These are phyloP conservation scores for Verticillium albo-atrum DNA, from an alignment of 2,329 filamentous ascomycete genomes.

Conservation along the genomic window DNA sequence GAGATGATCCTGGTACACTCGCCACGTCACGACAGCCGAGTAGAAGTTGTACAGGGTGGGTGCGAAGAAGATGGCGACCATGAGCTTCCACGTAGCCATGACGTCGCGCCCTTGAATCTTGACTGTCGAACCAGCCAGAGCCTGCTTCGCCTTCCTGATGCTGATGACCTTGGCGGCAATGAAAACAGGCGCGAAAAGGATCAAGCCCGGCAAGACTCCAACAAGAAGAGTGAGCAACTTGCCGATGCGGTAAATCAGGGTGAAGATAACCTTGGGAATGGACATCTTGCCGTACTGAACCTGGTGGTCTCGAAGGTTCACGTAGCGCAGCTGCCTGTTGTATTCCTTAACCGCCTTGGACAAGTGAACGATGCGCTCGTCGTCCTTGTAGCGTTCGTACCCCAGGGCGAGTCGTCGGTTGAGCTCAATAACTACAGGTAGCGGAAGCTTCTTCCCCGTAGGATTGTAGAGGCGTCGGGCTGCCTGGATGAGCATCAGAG, in stretches of 20 bases:
- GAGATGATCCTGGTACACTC: conserved; percentile 75
- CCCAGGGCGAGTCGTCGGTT: conserved; percentile 88
- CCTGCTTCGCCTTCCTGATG: conserved; percentile 74
- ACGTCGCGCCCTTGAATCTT: conserved; percentile 87
- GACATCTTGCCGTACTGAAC: conserved; percentile 87
- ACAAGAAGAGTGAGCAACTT: conserved; percentile 75
- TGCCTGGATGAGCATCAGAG: conserved; percentile 93
- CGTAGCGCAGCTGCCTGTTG: conserved; percentile 78
- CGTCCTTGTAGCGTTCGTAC: conserved; percentile 88
- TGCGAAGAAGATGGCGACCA: conserved; percentile 80
- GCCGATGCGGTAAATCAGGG: conserved; percentile 71
- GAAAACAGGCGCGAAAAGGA: conserved; percentile 87
- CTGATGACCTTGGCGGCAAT: conserved; percentile 80
- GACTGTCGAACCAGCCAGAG: conserved; percentile 78
- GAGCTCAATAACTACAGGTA: conserved; percentile 89
- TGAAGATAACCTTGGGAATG: conserved; percentile 67
- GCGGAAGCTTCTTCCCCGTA: conserved; percentile 85
- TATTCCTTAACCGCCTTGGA: conserved; percentile 76
- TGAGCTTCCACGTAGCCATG: conserved; percentile 89
- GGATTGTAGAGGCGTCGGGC: conserved; percentile 91
- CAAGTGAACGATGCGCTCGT: conserved; percentile 73
- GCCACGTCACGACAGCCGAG: conserved; percentile 67
- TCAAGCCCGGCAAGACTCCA: conserved; percentile 77
- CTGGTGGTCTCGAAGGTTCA: conserved; percentile 90
- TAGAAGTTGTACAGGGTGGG: conserved; percentile 81